These are phyloP conservation scores for Mycena chlorophos DNA, from an alignment of 768 basidiomycete species.

Conservation along the genomic window DNA sequence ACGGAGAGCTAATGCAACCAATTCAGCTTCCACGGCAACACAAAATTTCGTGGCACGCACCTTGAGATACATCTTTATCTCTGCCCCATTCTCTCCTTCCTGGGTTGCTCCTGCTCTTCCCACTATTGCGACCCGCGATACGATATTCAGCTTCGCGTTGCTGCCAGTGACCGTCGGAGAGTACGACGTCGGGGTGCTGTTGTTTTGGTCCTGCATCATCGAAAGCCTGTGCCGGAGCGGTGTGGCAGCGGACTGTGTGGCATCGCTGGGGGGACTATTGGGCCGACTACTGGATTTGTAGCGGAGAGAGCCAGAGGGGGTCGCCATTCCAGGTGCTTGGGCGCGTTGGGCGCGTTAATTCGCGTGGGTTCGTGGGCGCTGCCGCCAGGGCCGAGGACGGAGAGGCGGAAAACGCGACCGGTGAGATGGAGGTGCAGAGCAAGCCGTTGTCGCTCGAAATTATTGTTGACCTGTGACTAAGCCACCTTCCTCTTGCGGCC, in stretches of 20 bases:
- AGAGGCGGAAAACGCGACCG: too few species aligned
- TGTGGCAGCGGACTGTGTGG: background rate
- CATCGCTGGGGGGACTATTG: background rate
- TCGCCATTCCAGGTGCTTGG: background rate
- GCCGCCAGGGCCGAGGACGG: too few species aligned
- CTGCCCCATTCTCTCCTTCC: conserved; percentile 61
- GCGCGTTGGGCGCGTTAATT: background rate
- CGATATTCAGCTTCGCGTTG: conserved; percentile 59
- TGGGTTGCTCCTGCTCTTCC: conserved; percentile 67
- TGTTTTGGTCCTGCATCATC: too few species aligned
- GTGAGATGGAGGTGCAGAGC: too few species aligned
- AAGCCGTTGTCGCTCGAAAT: too few species aligned
- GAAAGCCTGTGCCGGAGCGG: background rate
- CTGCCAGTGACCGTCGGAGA: conserved; percentile 48
- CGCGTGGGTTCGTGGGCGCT: background rate
- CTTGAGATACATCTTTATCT: conserved; percentile 77
- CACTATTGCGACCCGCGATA: conserved; percentile 73
- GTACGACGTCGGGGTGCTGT: conserved; percentile 24
- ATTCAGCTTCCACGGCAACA: background rate
- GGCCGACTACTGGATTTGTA: background rate
- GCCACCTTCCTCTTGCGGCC: too few species aligned
- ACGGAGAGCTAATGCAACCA: conserved; percentile 52
- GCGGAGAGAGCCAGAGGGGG: background rate
- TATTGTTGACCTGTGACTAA: too few species aligned
- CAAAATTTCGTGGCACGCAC: conserved; percentile 35